Percentiles rank a stretch among this genome's conserved stretches.
Conservation (phyloP, 1,284 basidiomycete species). For the Clitocybe nebularis region DNA sequence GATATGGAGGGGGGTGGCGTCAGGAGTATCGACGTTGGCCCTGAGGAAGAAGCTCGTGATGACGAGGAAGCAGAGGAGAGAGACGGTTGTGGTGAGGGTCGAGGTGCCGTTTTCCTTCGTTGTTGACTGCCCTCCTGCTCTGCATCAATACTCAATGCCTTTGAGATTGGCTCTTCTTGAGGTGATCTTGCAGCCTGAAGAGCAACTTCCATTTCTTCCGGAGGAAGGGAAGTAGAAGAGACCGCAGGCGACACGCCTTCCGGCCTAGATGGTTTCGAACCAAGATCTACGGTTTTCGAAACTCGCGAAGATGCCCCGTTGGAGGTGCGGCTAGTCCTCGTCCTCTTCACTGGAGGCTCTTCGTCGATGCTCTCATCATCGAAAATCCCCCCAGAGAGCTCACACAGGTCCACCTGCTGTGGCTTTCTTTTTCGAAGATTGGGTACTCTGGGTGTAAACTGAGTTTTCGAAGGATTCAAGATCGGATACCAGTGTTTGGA, state of each 20-base stretch:
- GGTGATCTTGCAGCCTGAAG: background rate
- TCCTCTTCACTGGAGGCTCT: constrained; percentile 20
- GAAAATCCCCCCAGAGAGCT: constrained; percentile 19
- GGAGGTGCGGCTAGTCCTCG: constrained; percentile 15
- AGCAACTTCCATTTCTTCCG: constrained; percentile 3
- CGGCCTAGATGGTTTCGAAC: background rate
- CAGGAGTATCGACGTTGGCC: constrained; percentile 11
- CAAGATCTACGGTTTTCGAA: constrained; percentile 4
- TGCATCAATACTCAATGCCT: background rate
- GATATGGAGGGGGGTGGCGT: constrained; percentile 15
- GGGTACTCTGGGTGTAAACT: constrained; percentile 23
- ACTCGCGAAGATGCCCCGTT: constrained; percentile 8
- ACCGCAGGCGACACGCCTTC: constrained; percentile 5
- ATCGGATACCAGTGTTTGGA: constrained; percentile 29
- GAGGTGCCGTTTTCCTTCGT: constrained; percentile 3
- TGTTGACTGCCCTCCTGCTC: background rate
- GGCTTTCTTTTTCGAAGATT: constrained; percentile 33
- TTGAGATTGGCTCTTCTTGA: background rate
- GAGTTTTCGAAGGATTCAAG: constrained; percentile 29
- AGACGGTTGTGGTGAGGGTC: constrained; percentile 10
- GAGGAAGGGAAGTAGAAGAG: constrained; percentile 3
- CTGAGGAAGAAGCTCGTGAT: constrained; percentile 7
- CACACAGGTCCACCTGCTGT: constrained; percentile 23
- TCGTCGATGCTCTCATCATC: constrained; percentile 21
- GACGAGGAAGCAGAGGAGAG: constrained; percentile 13